Conservation (phyloP, 2,329 filamentous ascomycete genomes). For the Colletotrichum sp. region DNA sequence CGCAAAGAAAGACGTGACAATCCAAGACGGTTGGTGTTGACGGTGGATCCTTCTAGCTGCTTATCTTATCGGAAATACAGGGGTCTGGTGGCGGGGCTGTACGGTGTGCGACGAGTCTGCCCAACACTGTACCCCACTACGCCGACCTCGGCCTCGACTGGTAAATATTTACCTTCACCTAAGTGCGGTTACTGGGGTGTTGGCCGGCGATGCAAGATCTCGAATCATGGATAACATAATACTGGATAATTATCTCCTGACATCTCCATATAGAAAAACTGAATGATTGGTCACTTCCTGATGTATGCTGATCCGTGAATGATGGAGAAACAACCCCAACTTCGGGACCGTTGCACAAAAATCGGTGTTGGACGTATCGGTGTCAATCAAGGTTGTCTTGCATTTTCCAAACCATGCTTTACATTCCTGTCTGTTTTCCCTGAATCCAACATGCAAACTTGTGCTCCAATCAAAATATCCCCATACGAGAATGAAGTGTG, state of each 20-base stretch:
- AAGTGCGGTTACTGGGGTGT: background rate
- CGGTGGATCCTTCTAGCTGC: background rate
- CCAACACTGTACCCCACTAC: slow-evolving; percentile 7
- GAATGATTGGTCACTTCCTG: background rate
- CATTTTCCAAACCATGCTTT: background rate
- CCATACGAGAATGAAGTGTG: background rate
- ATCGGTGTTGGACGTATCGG: background rate
- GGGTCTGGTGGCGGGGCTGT: background rate
- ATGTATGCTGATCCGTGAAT: background rate
- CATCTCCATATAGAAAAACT: background rate
- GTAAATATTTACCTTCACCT: slow-evolving; percentile 7
- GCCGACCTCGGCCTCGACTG: slow-evolving; percentile 10
- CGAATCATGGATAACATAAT: background rate
- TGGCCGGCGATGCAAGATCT: background rate
- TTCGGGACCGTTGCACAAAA: background rate
- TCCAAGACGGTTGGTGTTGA: background rate
- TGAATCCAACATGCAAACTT: background rate
- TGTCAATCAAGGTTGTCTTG: background rate
- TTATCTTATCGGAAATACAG: slow-evolving; percentile 14
- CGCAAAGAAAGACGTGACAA: background rate
- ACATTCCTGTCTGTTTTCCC: background rate
- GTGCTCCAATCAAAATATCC: background rate
- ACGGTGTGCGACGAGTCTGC: background rate
- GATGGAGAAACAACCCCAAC: background rate
- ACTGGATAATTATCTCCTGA: background rate